Evolutionary conservation across 495 filamentous ascomycete genomes (phyloP), one percentile per base, ranked within the genome.

Genomic region (Xylaria intraflava): DNA sequence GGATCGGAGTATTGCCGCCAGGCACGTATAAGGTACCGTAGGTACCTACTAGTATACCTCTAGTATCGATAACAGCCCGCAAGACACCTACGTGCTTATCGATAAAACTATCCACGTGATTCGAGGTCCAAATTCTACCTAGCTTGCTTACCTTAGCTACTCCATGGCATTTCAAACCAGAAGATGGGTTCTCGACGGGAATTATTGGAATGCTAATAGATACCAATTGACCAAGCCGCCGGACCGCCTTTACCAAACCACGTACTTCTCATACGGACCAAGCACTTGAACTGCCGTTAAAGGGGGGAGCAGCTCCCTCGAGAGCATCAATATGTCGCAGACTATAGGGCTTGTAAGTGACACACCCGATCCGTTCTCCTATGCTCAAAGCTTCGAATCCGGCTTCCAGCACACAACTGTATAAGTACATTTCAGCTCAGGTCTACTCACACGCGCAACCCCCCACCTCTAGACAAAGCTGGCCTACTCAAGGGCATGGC

Each of bases 401-500:
- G n/a, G n/a, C n/a, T n/a, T n/a, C n/a, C n/a, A n/a, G n/a, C n/a
- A n/a, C n/a, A n/a, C n/a, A n/a, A n/a, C 31, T 12, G 31, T 33
- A 33, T 12, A 11, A 14, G 33, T 52, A 35, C 46, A 46, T n/a
- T 24, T n/a, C 7, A 12, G 29, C 9, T 0, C 17, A 46, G 14
- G n/a, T n/a, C 16, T 38, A 17, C 35, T 38, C 45, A 26, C 8
- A 3, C 36, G 31, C 1, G 22, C 27, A n/a, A n/a, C 17, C 20
- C 12, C 45, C 41, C 16, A 9, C 6, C 4, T 6, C 30, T 56
- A 98, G 94, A 97, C 93, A 38, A 86, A 89, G 62, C 87, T 98
- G 48, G 94, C 93, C 73, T 99, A 96, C 80, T 88, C 89, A 43
- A 86, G 93, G 46, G 78, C 83, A 71, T 99, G 93, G 93, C 94